These are phyloP conservation scores for Ailanthus altissimus DNA, from an alignment of 345 rosid species.

Conservation along the genomic window DNA sequence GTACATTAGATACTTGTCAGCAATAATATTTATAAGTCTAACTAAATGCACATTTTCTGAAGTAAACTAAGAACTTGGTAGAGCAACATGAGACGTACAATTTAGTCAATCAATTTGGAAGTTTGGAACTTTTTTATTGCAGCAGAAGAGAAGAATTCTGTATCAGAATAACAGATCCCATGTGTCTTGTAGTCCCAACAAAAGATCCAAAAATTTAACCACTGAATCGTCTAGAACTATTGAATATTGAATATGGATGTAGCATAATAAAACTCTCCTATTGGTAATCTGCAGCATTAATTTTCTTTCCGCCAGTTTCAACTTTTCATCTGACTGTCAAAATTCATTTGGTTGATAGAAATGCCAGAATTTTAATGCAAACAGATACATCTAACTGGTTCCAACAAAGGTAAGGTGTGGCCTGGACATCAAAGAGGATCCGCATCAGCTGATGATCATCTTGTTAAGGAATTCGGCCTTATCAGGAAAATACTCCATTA, in stretches of 20 bases:
- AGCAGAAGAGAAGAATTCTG: background rate
- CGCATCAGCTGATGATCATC: slow-evolving; percentile 80
- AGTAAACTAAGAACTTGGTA: background rate
- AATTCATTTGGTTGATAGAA: background rate
- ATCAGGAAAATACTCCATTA: slow-evolving; percentile 80
- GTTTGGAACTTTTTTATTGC: slow-evolving; percentile 7
- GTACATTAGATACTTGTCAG: background rate
- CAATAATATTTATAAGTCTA: background rate
- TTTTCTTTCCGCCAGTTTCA: slow-evolving; percentile 4
- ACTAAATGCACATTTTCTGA: background rate
- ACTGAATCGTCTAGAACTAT: slow-evolving; percentile 11
- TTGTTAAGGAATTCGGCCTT: slow-evolving; percentile 69
- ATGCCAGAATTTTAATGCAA: background rate
- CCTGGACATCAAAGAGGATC: background rate
- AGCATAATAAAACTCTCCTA: slow-evolving; percentile 1
- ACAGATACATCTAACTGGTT: slow-evolving; percentile 7
- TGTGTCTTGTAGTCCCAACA: background rate
- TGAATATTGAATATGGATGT: background rate
- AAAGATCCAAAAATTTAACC: background rate
- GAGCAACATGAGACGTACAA: background rate
- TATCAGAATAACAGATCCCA: slow-evolving; percentile 9
- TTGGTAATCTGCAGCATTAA: background rate
- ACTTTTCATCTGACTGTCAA: slow-evolving; percentile 9
- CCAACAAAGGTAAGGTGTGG: background rate
- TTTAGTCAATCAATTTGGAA: slow-evolving; percentile 1